These are phyloP conservation scores for Solanum chiquidenum DNA, from an alignment of 257 asterid species.

Conservation along the genomic window DNA sequence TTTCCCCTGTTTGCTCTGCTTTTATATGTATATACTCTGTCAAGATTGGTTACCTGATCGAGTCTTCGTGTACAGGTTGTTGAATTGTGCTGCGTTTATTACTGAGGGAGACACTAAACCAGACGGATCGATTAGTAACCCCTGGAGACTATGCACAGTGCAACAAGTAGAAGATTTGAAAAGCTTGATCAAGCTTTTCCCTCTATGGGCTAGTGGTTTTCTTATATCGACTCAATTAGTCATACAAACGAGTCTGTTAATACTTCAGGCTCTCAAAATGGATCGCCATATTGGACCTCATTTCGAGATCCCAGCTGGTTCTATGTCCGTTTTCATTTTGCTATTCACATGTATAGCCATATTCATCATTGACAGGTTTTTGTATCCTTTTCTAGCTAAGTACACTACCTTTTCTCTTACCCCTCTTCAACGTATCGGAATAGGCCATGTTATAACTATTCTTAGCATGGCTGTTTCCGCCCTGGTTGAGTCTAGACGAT, in stretches of 20 bases:
- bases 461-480: constrained; percentile 44
- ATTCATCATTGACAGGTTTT: constrained; percentile 32
- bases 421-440: constrained; percentile 50
- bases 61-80: constrained; percentile 24
- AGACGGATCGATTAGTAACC: constrained; percentile 6
- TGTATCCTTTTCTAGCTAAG: constrained; percentile 39
- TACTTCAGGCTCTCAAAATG: constrained; percentile 64
- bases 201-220: constrained; percentile 62
- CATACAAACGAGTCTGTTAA: constrained; percentile 39
- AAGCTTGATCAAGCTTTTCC: constrained; percentile 41
- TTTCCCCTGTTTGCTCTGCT: constrained; percentile 1
- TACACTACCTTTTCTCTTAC: constrained; percentile 25
- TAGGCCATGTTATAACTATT: constrained; percentile 33
- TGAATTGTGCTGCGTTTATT: constrained; percentile 53
- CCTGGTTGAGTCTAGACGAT: constrained; percentile 29
- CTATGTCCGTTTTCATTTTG: constrained; percentile 42
- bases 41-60: neutral
- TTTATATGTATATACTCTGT: neutral
- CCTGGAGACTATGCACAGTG: constrained; percentile 41
- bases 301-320: constrained; percentile 56
- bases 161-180: constrained; percentile 60
- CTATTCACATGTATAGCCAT: constrained; percentile 38
- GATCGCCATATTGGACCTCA: constrained; percentile 38
- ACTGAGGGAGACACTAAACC: constrained; percentile 19
- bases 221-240: constrained; percentile 52